Base-by-base conservation (phyloP, 768 basidiomycete species). In the Termitomyces sp. region DNA sequence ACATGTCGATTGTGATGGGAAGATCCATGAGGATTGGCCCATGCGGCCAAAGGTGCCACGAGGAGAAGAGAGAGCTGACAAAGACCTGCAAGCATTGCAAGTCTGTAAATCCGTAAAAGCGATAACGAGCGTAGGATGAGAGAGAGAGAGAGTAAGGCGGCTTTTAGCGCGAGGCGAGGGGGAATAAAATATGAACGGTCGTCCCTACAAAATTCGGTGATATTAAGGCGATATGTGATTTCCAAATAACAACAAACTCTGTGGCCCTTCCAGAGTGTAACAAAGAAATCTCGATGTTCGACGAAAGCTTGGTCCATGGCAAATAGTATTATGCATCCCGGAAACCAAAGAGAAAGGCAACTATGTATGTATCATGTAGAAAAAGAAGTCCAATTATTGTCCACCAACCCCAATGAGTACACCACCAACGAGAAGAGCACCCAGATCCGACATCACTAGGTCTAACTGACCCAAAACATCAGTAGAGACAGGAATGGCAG, bases 1-100 rank as follows among this genome's bases (percentile, higher is more conserved):
- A 55, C 56, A 59, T 68, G 62, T 52, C 67, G 67, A 47, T 52
- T 62, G 8, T 54, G 42, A 51, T 61, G 64, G 23, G 30, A 42
- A 52, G 54, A 46, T 14, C 56, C 52, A 52, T 64, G 70, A 59
- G 53, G 67, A 46, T 62, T 69, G 60, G 68, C 77, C 56, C 57
- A 71, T 59, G 56, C 73, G 60, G 57, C 69, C n/a, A 65, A 66
- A 25, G 62, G 65, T 30, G 58, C 71, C 52, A 61, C 72, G 55
- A 62, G 61, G 55, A 69, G 66, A 28, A 60, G 59, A 46, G 41
- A 64, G 51, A 65, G 39, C 35, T 30, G 54, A 40, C 61, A 51
- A 27, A 66, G 42, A 28, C 49, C 34, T 54, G 60, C 58, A 42
- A 65, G 25, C 63, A 66, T 62, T 43, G 53, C n/a, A 53, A 51